These are phyloP conservation scores for Calcarisporium arbuscula DNA, from an alignment of 2,329 filamentous ascomycete genomes.

Conservation along the genomic window DNA sequence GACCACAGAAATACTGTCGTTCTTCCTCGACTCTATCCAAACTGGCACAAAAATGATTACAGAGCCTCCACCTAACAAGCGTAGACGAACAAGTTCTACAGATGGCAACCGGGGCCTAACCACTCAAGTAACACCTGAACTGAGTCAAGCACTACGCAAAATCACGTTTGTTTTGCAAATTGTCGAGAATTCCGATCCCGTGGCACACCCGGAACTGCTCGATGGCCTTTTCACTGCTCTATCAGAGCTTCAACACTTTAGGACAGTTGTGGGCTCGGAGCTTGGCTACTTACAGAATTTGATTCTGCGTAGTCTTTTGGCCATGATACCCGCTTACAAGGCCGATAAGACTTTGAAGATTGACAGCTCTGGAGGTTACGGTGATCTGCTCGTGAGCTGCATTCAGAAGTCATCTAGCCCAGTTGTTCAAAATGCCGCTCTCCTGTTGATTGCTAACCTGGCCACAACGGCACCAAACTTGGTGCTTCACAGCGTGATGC, in stretches of 20 bases:
- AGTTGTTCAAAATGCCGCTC: conserved; percentile 85
- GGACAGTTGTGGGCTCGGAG: conserved; percentile 74
- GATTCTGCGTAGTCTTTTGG: conserved; percentile 72
- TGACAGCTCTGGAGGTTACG: conserved; percentile 73
- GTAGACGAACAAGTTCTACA: conserved; percentile 69
- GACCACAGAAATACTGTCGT: conserved; percentile 63
- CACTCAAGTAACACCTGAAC: conserved; percentile 56
- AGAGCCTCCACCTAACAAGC: conserved; percentile 68
- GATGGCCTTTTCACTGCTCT: conserved; percentile 76
- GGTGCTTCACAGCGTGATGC: conserved; percentile 96
- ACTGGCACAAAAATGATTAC: conserved; percentile 66
- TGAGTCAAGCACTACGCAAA: conserved; percentile 63
- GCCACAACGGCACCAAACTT: conserved; percentile 84
- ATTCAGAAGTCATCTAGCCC: conserved; percentile 87
- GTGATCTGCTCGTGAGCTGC: conserved; percentile 88
- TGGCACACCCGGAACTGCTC: conserved; percentile 69
- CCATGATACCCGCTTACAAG: conserved; percentile 76
- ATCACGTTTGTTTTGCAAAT: conserved; percentile 85
- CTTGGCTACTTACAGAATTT: conserved; percentile 86
- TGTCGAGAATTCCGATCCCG: conserved; percentile 72
- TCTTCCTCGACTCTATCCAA: conserved; percentile 69
- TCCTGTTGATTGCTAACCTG: conserved; percentile 80
- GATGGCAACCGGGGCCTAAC: conserved; percentile 56
- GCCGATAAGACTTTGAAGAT: conserved; percentile 55
- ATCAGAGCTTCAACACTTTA: conserved; percentile 81